These are phyloP conservation scores for Podila epicladia DNA, from an alignment of 192 early-diverging fungal genomes.

Conservation along the genomic window DNA sequence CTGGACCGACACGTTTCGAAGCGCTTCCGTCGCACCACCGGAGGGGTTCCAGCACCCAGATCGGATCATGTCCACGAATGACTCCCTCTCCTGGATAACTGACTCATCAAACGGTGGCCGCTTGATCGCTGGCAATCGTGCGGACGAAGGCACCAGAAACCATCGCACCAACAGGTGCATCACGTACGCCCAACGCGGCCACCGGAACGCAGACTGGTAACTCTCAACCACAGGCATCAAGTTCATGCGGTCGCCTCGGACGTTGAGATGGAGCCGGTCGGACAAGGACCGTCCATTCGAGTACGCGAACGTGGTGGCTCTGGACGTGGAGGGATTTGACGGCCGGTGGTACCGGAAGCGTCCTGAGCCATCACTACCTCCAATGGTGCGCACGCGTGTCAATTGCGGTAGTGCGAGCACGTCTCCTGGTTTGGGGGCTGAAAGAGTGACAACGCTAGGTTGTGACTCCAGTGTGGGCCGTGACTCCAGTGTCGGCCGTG, in stretches of 20 bases:
- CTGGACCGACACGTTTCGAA: no score
- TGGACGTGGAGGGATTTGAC: not conserved
- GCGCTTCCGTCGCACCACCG: no score
- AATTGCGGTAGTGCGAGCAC: constrained; percentile 9
- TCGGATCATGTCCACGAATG: not conserved
- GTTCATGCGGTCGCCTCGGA: not conserved
- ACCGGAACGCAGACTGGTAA: constrained; percentile 22
- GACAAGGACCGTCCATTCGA: not conserved
- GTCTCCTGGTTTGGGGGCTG: constrained; percentile 9
- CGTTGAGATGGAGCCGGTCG: not conserved
- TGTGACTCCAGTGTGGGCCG: not conserved
- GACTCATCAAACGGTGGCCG: not conserved
- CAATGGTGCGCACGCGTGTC: constrained; percentile 24
- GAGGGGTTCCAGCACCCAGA: not conserved
- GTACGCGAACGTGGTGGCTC: not conserved
- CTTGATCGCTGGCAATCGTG: constrained; percentile 21
- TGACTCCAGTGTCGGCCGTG: no score
- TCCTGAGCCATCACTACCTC: not conserved
- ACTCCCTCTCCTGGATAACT: not conserved
- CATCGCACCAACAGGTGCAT: constrained; percentile 20
- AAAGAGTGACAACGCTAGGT: not conserved
- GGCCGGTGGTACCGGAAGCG: not conserved
- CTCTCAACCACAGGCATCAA: not conserved
- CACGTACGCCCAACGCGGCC: constrained; percentile 25
- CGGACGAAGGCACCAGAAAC: constrained; percentile 16